Evolutionary conservation across 768 basidiomycete genomes (phyloP).

Genomic region (Naganishia friedmannii): DNA sequence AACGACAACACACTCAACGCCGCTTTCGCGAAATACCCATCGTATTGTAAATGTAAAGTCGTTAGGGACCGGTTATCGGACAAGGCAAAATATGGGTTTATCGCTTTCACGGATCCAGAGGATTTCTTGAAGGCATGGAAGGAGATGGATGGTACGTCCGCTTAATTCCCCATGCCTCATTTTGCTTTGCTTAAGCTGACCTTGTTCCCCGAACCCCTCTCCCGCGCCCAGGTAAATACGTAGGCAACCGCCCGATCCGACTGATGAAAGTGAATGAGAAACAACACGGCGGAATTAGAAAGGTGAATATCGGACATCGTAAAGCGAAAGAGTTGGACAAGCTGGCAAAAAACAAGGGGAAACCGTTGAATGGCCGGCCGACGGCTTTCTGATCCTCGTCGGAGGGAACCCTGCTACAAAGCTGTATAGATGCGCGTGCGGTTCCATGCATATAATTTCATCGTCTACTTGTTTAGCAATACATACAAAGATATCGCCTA

Average conservation of each 20-base stretch:
- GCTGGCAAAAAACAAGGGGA: constrained; percentile 78
- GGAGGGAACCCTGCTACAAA: not conserved
- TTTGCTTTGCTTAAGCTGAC: too few species aligned
- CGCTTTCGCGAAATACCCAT: constrained; percentile 88
- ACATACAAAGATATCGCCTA: not conserved
- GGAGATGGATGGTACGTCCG: constrained; percentile 87
- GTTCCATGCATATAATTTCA: not conserved
- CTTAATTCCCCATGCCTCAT: not conserved
- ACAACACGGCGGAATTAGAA: constrained; percentile 63
- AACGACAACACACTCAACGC: constrained; percentile 89
- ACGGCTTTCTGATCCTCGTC: constrained; percentile 36
- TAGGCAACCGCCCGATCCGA: constrained; percentile 94
- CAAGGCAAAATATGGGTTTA: constrained; percentile 94
- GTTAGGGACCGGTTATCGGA: constrained; percentile 74
- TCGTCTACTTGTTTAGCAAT: not conserved
- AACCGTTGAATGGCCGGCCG: constrained; percentile 50
- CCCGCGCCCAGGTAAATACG: constrained; percentile 76
- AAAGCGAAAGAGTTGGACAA: constrained; percentile 88
- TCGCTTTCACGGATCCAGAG: constrained; percentile 96
- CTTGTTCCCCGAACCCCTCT: not conserved
- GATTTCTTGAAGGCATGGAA: constrained; percentile 99
- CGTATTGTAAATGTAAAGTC: constrained; percentile 91
- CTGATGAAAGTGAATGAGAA: constrained; percentile 88
- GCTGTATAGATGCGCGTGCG: not conserved
- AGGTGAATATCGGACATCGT: constrained; percentile 87